Conservation (phyloP, 2,329 filamentous ascomycete species). For the Stachybotrys chlorohalonatus region DNA sequence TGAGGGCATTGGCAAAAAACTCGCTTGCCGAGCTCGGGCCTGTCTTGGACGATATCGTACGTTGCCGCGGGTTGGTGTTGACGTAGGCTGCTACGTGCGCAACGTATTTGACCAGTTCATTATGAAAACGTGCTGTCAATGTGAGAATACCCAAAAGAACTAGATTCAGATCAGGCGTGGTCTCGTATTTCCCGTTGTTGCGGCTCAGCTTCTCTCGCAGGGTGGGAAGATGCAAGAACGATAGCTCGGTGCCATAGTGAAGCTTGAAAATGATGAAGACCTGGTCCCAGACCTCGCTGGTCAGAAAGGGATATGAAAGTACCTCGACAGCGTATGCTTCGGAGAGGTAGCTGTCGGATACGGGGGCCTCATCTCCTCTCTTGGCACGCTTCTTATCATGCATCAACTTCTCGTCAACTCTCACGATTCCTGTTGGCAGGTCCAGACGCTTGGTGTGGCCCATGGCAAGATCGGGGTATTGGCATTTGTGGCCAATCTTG, state of each 20-base stretch:
- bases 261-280: slow-evolving; percentile 61
- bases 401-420: slow-evolving; percentile 29
- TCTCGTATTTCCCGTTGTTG: slow-evolving; percentile 27
- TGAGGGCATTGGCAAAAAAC: slow-evolving; percentile 54
- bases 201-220: slow-evolving; percentile 45
- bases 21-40: slow-evolving; percentile 52
- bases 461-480: slow-evolving; percentile 46
- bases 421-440: slow-evolving; percentile 23
- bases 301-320: slow-evolving; percentile 52
- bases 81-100: slow-evolving; percentile 27
- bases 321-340: slow-evolving; percentile 44
- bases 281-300: slow-evolving; percentile 57
- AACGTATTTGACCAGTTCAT: slow-evolving; percentile 47
- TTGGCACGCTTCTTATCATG: slow-evolving; percentile 41
- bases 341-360: slow-evolving; percentile 25
- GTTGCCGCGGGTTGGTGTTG: slow-evolving; percentile 22
- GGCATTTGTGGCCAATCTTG: slow-evolving; percentile 61
- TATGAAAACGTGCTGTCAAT: slow-evolving; percentile 60
- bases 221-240: slow-evolving; percentile 60
- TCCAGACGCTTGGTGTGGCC: slow-evolving; percentile 32
- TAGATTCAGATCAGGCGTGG: slow-evolving; percentile 41
- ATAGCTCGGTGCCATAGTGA: slow-evolving; percentile 63
- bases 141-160: slow-evolving; percentile 59
- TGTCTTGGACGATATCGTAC: slow-evolving; percentile 12
- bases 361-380: slow-evolving; percentile 33